Evolutionary conservation across 129 eudicot species (phyloP), one percentile per base, ranked within the genome.

Genomic region (Calendula officinalis): DNA sequence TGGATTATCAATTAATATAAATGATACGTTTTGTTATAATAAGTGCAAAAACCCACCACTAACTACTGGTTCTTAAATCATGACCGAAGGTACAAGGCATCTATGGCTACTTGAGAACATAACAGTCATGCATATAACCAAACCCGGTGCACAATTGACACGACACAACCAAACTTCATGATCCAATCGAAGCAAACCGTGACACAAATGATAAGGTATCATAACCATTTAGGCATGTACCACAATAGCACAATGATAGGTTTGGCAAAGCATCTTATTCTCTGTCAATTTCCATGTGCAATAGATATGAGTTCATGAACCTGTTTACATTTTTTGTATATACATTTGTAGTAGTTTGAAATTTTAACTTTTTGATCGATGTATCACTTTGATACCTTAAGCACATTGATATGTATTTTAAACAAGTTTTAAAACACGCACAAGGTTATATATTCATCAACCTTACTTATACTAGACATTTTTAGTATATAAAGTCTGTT

Each of bases 241-340:
- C 59, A 33, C 36, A 22, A 22, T 22, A 22, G 30, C 30, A 22
- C 30, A 38, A 36, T 56, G 53, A 45, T 73, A 73, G 47, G 66
- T 66, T 46, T 65, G 71, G 65, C 64, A 64, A 64, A 73, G 55
- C 57, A 73, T 73, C 71, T 12, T 30, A 73, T 64, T 32, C 48
- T 9, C 33, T 73, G 56, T 58, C 71, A 64, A 45, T 45, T 45
- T 7, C 30, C 77, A 64, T 64, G 71, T 73, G 77, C 65, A 27
- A 55, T 56, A 27, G 64, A 30, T 56, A 56, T 63, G 27, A 50
- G 66, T 42, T 61, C 5, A 7, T 50, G 30, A 22, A 22, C 30
- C 30, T 22, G 30, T 22, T 22, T 22, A 22, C 30, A 22, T 22
- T 22, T 22, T 22, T 22, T 22, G 30, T 22, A 22, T 22, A 22